Base-by-base conservation (phyloP, 2,329 filamentous ascomycete genomes). In the Penicillium digitatum region DNA sequence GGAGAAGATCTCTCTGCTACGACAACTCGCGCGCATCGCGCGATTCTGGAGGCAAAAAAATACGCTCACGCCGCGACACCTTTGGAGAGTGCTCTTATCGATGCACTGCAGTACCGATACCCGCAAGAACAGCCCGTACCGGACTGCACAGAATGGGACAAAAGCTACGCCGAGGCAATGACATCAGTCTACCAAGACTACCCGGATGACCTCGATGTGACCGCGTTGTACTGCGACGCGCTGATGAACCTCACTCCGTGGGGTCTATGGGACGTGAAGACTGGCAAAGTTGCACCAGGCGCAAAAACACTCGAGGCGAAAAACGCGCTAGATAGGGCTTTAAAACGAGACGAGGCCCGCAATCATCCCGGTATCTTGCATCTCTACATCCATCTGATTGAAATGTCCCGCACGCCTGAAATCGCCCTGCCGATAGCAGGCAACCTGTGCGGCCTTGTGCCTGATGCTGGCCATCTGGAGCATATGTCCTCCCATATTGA, bases 401-500 rank as follows among this genome's bases (percentile, higher is more conserved):
- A 91, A 67, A 90, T 90, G 87, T 90, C 87, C 0, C 73, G 77
- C 0, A 79, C 76, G 0, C 87, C 87, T 0, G 87, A 89, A 66
- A 69, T 70, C 1, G 87, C 85, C 1, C 69, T 89, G 11, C 75
- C 80, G 0, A 75, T 81, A 0, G 87, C 87, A 3, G 80, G 90
- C 62, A 74, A 64, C 20, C 77, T 91, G 5, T 83, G 87, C 24
- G 79, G 77, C 5, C 78, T 90, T 4, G 82, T 87, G 0, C 87
- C 87, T 0, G 87, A 90, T 66, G 79, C 83, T 0, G 87, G 87
- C 0, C 88, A 91, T 68, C 74, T 90, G 0, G 78, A 86, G 39
- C 87, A 90, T 66, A 92, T 93, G 89, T 88, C 88, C 0, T 85
- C 83, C 0, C 89, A 93, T 68, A 77, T 92, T 20, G 87, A 92